Conservation (phyloP, 2,329 filamentous ascomycete species). For the Aureobasidium leucospermi region DNA sequence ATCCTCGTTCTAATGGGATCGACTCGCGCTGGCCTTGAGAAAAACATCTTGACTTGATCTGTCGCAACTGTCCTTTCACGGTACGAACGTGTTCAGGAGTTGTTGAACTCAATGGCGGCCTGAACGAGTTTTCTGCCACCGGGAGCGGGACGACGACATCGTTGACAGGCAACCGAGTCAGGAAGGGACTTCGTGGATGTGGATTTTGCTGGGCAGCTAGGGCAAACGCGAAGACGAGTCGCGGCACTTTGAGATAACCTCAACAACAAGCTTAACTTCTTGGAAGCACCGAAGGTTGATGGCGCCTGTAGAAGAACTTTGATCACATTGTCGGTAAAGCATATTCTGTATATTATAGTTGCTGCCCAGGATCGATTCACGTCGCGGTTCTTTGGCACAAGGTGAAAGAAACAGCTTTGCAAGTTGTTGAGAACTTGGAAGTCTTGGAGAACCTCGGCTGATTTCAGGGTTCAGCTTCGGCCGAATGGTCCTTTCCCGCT, state of each 20-base stretch:
- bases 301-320: background rate
- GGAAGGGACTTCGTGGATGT: background rate
- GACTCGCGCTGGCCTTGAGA: too few relatives aligned
- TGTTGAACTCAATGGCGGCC: background rate
- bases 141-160: background rate
- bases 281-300: background rate
- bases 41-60: too few relatives aligned
- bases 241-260: background rate
- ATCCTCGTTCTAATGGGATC: too few relatives aligned
- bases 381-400: too few relatives aligned
- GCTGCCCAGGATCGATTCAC: too few relatives aligned
- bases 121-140: background rate
- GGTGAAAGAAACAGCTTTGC: too few relatives aligned
- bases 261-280: background rate
- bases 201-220: background rate
- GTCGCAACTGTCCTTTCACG: too few relatives aligned
- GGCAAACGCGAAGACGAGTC: background rate
- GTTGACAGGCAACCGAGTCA: background rate
- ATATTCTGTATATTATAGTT: too few relatives aligned
- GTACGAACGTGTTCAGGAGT: background rate
- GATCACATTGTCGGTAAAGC: too few relatives aligned
- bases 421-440: too few relatives aligned
- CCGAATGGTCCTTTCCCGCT: background rate
- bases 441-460: background rate
- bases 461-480: background rate